A percentile compares a stretch with the other conserved stretches of the same genome.
Conservation (phyloP, 345 rosid species). For the Balakata baccata region DNA sequence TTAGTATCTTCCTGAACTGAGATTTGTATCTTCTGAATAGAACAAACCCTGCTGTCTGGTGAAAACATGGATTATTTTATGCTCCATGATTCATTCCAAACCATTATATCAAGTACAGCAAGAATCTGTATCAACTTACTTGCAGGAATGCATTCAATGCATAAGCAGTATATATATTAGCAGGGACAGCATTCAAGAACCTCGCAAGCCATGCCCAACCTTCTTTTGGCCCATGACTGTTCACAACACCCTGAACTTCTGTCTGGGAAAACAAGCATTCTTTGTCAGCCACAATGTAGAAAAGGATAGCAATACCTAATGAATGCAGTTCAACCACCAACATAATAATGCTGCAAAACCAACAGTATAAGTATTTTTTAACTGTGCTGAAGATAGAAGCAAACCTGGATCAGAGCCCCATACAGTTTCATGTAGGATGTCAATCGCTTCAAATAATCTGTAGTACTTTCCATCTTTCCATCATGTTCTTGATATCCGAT, state of each 20-base stretch:
- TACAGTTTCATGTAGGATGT: slow-evolving; percentile 74
- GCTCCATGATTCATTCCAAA: not conserved
- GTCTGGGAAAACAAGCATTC: slow-evolving; percentile 48
- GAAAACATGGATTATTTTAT: slow-evolving; percentile 1
- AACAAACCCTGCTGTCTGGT: slow-evolving; percentile 76
- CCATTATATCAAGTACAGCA: not conserved
- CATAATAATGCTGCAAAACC: not conserved
- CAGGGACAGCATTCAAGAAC: slow-evolving; percentile 59
- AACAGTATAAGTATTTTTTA: not conserved
- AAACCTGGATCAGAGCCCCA: slow-evolving; percentile 91
- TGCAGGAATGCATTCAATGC: slow-evolving; percentile 70
- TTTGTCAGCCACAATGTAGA: slow-evolving; percentile 13
- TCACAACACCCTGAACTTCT: slow-evolving; percentile 45
- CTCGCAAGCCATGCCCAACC: slow-evolving; percentile 91
- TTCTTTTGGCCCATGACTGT: slow-evolving; percentile 63
- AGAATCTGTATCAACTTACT: slow-evolving; percentile 38
- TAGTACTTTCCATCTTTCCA: slow-evolving; percentile 47
- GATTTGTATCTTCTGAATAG: slow-evolving; percentile 56
- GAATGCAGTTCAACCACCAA: not conserved
- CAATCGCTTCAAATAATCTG: slow-evolving; percentile 49
- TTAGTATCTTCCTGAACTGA: slow-evolving; percentile 65
- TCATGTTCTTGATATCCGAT: slow-evolving; percentile 48
- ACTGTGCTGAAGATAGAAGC: slow-evolving; percentile 8
- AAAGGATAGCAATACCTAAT: too few relatives aligned
- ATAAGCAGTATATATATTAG: slow-evolving; percentile 64